Evolutionary conservation across 2,329 filamentous ascomycete genomes (phyloP), one percentile per base, ranked within the genome.

Genomic region (Colletotrichum somersetense): DNA sequence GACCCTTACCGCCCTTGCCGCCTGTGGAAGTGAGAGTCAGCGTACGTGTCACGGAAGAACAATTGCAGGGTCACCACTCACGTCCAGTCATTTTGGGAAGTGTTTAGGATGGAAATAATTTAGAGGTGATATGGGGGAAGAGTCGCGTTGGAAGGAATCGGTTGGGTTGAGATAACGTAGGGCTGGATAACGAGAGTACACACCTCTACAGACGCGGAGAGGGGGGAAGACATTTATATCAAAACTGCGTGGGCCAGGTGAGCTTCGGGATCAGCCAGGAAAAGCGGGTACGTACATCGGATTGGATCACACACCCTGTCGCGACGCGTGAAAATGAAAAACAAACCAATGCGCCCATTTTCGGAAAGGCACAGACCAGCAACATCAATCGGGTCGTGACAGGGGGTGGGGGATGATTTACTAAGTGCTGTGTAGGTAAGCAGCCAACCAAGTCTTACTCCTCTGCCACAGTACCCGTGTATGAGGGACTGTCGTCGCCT

Each of bases 1-100:
- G 94, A 84, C 95, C 95, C 91, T 97, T 97, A 84, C 95, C 95
- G 86, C 95, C 95, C 88, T 97, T 97, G 85, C 94, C 94, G 84
- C 94, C 94, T 96, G 79, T 7, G 23, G 26, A 35, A 38, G 53
- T 35, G 20, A 62, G 16, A 62, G 42, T 66, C 42, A 71, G 62
- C 26, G 65, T 35, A 59, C 35, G 52, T 56, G 62, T 26, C 30
- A 40, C 42, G 56, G 16, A 18, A 30, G 6, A 20, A 53, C 11
- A 14, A 56, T 64, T 74, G 68, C 75, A 71, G 74, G 23, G 40
- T 38, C 58, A 72, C 57, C 78, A 90, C 90, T 90, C 88, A 91
- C 90, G 90, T 90, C 90, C 90, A 91, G 90, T 91, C 90, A 92
- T 92, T 74, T 84, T 91, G 88, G 86, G 82, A 78, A 78, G 14